These are phyloP conservation scores for Middelhovenomyces tepae DNA, from an alignment of 805 yeast species.

Conservation along the genomic window DNA sequence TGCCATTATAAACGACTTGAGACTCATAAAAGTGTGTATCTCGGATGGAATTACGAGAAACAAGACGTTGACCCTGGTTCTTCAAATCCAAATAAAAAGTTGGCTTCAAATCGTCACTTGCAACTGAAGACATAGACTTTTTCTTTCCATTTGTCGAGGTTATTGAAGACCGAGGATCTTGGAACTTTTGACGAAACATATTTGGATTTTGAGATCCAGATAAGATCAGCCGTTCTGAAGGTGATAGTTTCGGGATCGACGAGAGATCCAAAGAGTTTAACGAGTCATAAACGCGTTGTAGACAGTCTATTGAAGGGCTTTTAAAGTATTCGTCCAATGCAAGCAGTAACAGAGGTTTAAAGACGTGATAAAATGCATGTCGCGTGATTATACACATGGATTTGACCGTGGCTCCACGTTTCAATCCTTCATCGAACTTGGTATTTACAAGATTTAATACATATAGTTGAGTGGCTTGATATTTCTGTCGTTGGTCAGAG, in stretches of 20 bases:
- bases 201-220: constrained; percentile 17
- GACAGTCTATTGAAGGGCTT: constrained; percentile 15
- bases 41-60: constrained; percentile 9
- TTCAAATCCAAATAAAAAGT: constrained; percentile 20
- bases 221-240: constrained; percentile 22
- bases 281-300: constrained; percentile 23
- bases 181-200: constrained; percentile 21
- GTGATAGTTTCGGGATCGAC: constrained; percentile 21
- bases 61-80: constrained; percentile 18
- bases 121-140: constrained; percentile 1
- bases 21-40: constrained; percentile 28
- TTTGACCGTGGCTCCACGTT: constrained; percentile 53
- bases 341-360: constrained; percentile 49
- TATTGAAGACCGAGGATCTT: constrained; percentile 5
- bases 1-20: constrained; percentile 18
- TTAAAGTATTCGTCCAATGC: constrained; percentile 42
- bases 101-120: constrained; percentile 9
- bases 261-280: constrained; percentile 23
- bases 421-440: constrained; percentile 32
- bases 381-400: constrained; percentile 52
- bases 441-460: constrained; percentile 51
- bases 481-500: constrained; percentile 15
- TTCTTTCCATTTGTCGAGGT: constrained; percentile 1
- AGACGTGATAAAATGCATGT: constrained; percentile 43
- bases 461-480: constrained; percentile 40